Conservation (phyloP, 495 filamentous ascomycete genomes). For the Saxispiralis lemnorum region DNA sequence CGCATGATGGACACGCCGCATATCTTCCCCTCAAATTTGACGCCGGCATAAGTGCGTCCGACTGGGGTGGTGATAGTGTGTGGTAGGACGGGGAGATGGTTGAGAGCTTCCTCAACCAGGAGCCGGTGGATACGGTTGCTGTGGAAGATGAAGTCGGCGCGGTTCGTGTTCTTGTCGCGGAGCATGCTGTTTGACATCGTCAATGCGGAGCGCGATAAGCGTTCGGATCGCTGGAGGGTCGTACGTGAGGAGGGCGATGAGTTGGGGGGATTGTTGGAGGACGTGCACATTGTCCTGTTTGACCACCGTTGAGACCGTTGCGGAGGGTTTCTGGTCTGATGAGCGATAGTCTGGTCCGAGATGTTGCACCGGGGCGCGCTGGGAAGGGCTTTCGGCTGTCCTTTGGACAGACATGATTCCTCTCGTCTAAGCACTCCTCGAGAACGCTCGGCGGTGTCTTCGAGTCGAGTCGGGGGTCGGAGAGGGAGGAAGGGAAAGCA, state of each 20-base stretch:
- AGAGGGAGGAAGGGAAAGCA: not conserved
- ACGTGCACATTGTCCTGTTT: constrained; percentile 73
- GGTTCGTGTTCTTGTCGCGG: constrained; percentile 67
- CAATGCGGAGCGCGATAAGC: not conserved
- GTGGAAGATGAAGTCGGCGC: constrained; percentile 97
- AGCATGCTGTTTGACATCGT: constrained; percentile 51
- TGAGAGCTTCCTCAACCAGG: constrained; percentile 93
- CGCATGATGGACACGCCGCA: constrained; percentile 98
- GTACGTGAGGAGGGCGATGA: constrained; percentile 93
- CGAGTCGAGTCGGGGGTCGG: too few species aligned
- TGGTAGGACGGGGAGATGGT: constrained; percentile 81
- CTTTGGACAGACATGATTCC: too few species aligned
- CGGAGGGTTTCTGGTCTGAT: constrained; percentile 63
- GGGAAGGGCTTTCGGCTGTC: not conserved
- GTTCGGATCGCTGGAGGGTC: constrained; percentile 17
- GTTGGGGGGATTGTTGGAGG: constrained; percentile 81
- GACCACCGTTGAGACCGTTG: constrained; percentile 76
- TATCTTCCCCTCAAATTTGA: constrained; percentile 93
- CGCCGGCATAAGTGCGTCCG: constrained; percentile 71
- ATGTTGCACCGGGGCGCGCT: constrained; percentile 43
- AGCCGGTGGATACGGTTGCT: constrained; percentile 96
- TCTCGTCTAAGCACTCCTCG: too few species aligned
- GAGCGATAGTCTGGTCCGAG: constrained; percentile 67
- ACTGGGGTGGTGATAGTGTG: constrained; percentile 81
- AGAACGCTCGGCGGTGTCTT: too few species aligned